Percentiles rank a stretch among this genome's conserved stretches.
phyloP scores from a whole-genome alignment of 306 rosid genomes.

The Pachyrhizus erosus region DNA sequence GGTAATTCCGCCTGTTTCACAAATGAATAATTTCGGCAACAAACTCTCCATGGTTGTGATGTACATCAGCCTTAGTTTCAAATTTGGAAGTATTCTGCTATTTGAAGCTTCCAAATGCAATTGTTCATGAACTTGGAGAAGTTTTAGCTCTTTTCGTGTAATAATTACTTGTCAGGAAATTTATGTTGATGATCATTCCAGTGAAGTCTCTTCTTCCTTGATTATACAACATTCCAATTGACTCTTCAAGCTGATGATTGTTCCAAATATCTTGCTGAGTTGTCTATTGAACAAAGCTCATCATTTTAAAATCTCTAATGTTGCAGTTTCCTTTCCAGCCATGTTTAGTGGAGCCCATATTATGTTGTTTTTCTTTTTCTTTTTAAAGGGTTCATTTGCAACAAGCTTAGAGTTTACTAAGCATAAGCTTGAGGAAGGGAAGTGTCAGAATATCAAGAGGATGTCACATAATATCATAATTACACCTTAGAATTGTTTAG shows the following conservation, averaged over 20 bases:
- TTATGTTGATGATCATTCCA: not conserved
- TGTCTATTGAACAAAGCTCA: not conserved
- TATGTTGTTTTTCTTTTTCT: not conserved
- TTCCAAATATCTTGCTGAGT: not conserved
- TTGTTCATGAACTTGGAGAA: not conserved
- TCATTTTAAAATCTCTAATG: not conserved
- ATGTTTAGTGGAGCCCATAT: not conserved
- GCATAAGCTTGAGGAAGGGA: not conserved
- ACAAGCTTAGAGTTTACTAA: not conserved
- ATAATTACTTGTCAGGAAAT: not conserved
- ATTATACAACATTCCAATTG: not conserved
- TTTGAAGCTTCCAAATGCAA: not conserved
- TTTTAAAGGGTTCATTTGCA: conserved; percentile 8
- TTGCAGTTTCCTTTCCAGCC: not conserved
- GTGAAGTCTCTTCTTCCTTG: not conserved
- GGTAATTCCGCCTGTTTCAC: not conserved
- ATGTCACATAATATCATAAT: not conserved
- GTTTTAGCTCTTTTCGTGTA: not conserved
- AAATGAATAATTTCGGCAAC: not conserved
- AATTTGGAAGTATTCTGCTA: not conserved
- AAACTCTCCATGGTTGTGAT: not conserved
- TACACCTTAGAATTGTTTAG: not conserved
- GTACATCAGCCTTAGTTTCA: not conserved
- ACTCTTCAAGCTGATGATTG: not conserved
- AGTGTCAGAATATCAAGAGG: not conserved